phyloP scores from a whole-genome alignment of 2,329 filamentous ascomycete species.

The Trichoderma sp. region DNA sequence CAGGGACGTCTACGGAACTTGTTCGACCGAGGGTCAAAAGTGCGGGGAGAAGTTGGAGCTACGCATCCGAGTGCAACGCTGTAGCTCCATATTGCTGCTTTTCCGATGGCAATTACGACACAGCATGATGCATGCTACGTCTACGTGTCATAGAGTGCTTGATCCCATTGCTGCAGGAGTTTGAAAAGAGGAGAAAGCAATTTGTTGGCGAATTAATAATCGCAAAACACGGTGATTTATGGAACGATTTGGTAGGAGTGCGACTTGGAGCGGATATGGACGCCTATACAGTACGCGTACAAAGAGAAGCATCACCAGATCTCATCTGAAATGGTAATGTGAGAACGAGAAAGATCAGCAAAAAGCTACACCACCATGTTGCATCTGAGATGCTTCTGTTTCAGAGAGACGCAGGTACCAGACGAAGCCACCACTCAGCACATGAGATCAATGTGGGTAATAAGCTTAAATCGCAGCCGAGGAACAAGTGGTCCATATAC shows the following conservation, averaged over 20 bases:
- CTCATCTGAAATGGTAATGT: background rate
- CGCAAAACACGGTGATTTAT: background rate
- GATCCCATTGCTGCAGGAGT: background rate
- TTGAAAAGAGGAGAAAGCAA: background rate
- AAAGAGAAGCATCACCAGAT: background rate
- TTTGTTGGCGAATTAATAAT: conserved; percentile 7
- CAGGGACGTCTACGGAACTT: background rate
- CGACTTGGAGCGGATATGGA: background rate
- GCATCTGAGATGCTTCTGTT: background rate
- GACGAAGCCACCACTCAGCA: background rate
- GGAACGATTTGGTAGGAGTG: background rate
- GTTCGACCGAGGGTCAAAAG: background rate
- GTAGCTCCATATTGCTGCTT: background rate
- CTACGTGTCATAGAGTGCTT: background rate
- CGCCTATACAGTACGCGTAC: no score
- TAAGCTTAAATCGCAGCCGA: conserved; percentile 10
- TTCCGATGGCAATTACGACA: background rate
- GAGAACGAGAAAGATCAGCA: conserved; percentile 2
- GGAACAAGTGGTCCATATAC: background rate
- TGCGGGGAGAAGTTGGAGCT: background rate
- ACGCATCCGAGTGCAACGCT: background rate
- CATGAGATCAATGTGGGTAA: background rate
- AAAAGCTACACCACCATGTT: background rate
- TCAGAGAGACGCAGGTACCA: conserved; percentile 9
- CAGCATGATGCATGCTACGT: background rate